These are phyloP conservation scores for Eimeria zaria DNA, from an alignment of 169 alveolate genomes.

Conservation along the genomic window DNA sequence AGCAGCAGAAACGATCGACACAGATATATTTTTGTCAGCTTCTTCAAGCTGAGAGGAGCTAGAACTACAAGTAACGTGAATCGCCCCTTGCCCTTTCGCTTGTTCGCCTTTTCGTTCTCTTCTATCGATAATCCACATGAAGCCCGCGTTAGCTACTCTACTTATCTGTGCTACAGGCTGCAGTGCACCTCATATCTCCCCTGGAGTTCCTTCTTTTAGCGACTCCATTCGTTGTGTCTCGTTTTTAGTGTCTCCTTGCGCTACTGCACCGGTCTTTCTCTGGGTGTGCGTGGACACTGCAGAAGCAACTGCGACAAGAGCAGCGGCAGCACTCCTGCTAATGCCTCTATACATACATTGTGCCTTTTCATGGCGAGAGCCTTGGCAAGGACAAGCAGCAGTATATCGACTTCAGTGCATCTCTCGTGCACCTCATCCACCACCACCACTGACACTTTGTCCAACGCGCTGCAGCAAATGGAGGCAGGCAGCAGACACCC, in stretches of 20 bases:
- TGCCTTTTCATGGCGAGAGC: constrained; percentile 50
- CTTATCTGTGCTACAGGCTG: too few relatives aligned
- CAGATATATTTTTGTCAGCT: neutral
- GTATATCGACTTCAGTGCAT: constrained; percentile 98
- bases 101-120: neutral
- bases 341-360: neutral
- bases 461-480: constrained; percentile 33
- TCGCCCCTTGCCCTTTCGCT: neutral
- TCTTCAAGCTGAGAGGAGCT: too few relatives aligned
- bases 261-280: too few relatives aligned
- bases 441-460: constrained; percentile 92
- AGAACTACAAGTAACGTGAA: neutral
- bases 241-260: too few relatives aligned
- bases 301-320: neutral
- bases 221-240: too few relatives aligned
- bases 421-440: constrained; percentile 99
- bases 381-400: constrained; percentile 85
- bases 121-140: too few relatives aligned
- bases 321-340: neutral
- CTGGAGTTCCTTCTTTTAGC: too few relatives aligned
- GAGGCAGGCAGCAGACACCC: neutral
- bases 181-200: too few relatives aligned
- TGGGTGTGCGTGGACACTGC: too few relatives aligned
- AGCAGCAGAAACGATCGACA: neutral
- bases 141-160: too few relatives aligned